A percentile compares a stretch with the other conserved stretches of the same genome.
These are phyloP conservation scores for Gastrodia elata DNA, from an alignment of 106 monocot species.

Conservation along the genomic window DNA sequence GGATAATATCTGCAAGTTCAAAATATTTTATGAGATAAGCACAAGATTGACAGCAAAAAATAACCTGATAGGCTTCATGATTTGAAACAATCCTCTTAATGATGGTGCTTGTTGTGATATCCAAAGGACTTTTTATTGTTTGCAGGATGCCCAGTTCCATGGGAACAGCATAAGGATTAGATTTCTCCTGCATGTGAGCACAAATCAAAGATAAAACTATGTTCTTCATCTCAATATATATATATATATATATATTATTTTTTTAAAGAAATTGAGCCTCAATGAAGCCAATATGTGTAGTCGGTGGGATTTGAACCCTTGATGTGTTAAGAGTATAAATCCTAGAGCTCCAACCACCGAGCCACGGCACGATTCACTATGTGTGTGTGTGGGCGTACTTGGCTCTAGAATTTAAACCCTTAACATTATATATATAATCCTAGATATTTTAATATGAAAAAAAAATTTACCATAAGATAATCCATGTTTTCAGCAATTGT, in stretches of 20 bases:
- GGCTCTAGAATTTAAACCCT: no score
- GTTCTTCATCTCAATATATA: background rate
- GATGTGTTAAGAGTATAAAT: no score
- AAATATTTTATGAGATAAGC: background rate
- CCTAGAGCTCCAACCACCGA: no score
- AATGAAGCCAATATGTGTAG: no score
- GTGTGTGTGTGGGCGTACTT: no score
- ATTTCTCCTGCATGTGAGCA: constrained; percentile 6
- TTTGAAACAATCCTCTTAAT: constrained; percentile 38
- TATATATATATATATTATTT: no score
- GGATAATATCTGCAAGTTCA: background rate
- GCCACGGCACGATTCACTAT: no score
- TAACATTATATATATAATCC: no score
- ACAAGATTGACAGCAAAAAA: background rate
- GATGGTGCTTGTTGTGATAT: constrained; percentile 39
- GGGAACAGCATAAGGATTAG: constrained; percentile 35
- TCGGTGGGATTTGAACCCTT: no score
- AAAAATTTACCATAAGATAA: constrained; percentile 13
- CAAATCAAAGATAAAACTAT: background rate
- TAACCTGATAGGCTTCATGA: constrained; percentile 40
- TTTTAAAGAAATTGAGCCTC: no score
- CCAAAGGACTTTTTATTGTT: constrained; percentile 28
- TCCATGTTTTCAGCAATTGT: constrained; percentile 23
- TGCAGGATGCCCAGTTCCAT: constrained; percentile 23
- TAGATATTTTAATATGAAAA: background rate